A percentile compares a stretch with the other conserved stretches of the same genome.
phyloP scores from a whole-genome alignment of 805 yeast species.

The Myxozyma monticola region DNA sequence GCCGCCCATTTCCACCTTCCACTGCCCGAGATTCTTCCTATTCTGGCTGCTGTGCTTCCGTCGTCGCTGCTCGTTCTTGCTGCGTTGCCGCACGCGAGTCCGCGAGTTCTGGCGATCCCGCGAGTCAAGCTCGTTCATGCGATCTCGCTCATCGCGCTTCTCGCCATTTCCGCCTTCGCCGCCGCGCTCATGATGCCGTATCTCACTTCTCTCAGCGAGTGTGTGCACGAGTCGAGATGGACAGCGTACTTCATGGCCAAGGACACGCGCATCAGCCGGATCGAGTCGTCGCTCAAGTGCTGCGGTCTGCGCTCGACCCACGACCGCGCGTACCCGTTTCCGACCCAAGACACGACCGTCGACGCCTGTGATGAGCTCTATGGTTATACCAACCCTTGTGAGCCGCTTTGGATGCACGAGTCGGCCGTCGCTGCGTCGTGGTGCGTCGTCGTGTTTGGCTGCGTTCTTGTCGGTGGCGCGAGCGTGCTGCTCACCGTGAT shows the following conservation, averaged over 20 bases:
- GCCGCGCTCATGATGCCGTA: slow-evolving; percentile 23
- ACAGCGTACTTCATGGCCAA: not conserved
- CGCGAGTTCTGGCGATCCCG: slow-evolving; percentile 15
- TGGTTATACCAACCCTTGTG: slow-evolving; percentile 19
- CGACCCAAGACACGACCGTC: slow-evolving; percentile 1
- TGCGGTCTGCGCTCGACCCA: slow-evolving; percentile 23
- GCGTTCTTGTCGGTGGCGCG: slow-evolving; percentile 5
- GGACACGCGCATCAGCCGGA: slow-evolving; percentile 10
- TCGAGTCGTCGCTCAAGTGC: slow-evolving; percentile 21
- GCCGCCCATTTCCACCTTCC: slow-evolving; percentile 23
- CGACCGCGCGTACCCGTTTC: slow-evolving; percentile 24
- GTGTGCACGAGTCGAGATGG: slow-evolving; percentile 24
- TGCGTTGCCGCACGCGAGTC: slow-evolving; percentile 16
- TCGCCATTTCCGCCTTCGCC: slow-evolving; percentile 14
- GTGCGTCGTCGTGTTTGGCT: slow-evolving; percentile 17
- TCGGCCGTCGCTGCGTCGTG: slow-evolving; percentile 23
- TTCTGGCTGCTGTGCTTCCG: slow-evolving; percentile 20
- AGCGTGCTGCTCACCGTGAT: slow-evolving; percentile 18
- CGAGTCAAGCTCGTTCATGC: slow-evolving; percentile 18
- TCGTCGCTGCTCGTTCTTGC: slow-evolving; percentile 8
- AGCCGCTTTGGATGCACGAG: slow-evolving; percentile 18
- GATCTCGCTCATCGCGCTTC: slow-evolving; percentile 5
- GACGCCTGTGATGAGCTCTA: slow-evolving; percentile 19
- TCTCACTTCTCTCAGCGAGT: slow-evolving; percentile 8
- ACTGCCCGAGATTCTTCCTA: slow-evolving; percentile 15